phyloP scores from a whole-genome alignment of 371 early-diverging fungal genomes.

The Umbelopsis sp. region DNA sequence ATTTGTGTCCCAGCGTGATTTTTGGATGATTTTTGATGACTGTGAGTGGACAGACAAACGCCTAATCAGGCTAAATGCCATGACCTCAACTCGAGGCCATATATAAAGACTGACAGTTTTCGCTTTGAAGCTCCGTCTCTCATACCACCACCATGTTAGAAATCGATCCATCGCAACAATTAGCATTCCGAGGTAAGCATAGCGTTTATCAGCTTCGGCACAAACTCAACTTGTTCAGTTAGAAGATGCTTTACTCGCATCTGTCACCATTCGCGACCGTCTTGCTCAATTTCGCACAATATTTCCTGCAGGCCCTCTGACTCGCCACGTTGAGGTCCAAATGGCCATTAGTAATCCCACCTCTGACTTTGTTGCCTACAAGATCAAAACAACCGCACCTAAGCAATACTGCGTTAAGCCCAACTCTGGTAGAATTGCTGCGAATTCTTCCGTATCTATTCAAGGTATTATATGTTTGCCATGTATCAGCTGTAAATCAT shows the following conservation, averaged over 20 bases:
- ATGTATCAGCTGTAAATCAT: background rate
- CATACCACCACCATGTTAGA: slow-evolving; percentile 4
- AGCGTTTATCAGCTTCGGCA: background rate
- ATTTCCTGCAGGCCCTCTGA: slow-evolving; percentile 65
- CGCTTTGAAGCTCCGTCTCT: slow-evolving; percentile 12
- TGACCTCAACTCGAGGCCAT: background rate
- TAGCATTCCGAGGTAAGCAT: background rate
- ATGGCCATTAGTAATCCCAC: slow-evolving; percentile 63
- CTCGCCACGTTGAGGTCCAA: slow-evolving; percentile 52
- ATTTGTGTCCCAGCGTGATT: background rate
- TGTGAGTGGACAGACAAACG: too few species aligned
- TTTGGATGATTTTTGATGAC: slow-evolving; percentile 18
- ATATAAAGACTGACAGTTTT: background rate
- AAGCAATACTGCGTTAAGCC: slow-evolving; percentile 91
- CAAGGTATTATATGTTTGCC: slow-evolving; percentile 48
- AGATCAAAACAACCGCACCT: slow-evolving; percentile 94
- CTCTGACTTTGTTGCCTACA: slow-evolving; percentile 72
- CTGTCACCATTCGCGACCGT: too few species aligned
- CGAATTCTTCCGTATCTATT: slow-evolving; percentile 63
- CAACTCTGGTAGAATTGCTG: slow-evolving; percentile 77
- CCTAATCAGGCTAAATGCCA: slow-evolving; percentile 6
- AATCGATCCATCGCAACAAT: slow-evolving; percentile 17
- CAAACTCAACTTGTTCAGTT: too few species aligned
- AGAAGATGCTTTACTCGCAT: background rate
- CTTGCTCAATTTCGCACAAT: background rate